phyloP scores from a whole-genome alignment of 192 early-diverging fungal genomes.

The Coemansia sp. region DNA sequence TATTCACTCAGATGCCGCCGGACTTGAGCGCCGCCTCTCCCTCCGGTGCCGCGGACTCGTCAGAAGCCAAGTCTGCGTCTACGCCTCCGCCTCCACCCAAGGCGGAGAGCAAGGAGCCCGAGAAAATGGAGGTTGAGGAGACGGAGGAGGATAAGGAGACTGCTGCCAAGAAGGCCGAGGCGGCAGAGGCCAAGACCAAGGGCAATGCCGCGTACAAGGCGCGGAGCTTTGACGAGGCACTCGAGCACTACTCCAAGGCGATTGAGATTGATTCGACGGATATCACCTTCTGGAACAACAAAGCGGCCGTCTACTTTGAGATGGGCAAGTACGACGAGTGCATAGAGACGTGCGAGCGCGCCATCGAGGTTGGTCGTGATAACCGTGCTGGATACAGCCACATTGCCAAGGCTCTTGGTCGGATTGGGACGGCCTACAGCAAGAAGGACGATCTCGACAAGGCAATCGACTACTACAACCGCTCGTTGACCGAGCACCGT shows the following conservation, averaged over 20 bases:
- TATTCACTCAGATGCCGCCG: conserved; percentile 35
- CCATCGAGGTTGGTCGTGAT: conserved; percentile 90
- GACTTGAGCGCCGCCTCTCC: not conserved
- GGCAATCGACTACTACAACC: conserved; percentile 91
- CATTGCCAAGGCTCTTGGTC: conserved; percentile 90
- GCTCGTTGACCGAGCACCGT: conserved; percentile 95
- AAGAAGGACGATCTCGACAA: conserved; percentile 78
- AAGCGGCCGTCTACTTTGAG: conserved; percentile 95
- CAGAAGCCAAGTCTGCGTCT: conserved; percentile 2
- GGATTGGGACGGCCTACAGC: conserved; percentile 87
- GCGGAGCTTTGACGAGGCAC: conserved; percentile 84
- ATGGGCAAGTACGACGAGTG: conserved; percentile 90
- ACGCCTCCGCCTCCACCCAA: conserved; percentile 22
- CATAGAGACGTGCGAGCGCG: conserved; percentile 89
- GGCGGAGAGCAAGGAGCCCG: conserved; percentile 21
- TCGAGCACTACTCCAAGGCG: conserved; percentile 89
- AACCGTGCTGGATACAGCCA: conserved; percentile 91
- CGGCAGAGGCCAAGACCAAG: conserved; percentile 75
- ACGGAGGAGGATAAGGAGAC: conserved; percentile 61
- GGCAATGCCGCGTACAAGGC: conserved; percentile 94
- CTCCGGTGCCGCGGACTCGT: conserved; percentile 30
- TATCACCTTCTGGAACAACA: conserved; percentile 93
- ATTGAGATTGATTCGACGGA: conserved; percentile 89
- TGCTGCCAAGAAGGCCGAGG: conserved; percentile 68
- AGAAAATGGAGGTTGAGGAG: conserved; percentile 52